Evolutionary conservation across 2,329 filamentous ascomycete genomes (phyloP), one percentile per base, ranked within the genome.

Genomic region (Aspergillus brunneoviolaceus): DNA sequence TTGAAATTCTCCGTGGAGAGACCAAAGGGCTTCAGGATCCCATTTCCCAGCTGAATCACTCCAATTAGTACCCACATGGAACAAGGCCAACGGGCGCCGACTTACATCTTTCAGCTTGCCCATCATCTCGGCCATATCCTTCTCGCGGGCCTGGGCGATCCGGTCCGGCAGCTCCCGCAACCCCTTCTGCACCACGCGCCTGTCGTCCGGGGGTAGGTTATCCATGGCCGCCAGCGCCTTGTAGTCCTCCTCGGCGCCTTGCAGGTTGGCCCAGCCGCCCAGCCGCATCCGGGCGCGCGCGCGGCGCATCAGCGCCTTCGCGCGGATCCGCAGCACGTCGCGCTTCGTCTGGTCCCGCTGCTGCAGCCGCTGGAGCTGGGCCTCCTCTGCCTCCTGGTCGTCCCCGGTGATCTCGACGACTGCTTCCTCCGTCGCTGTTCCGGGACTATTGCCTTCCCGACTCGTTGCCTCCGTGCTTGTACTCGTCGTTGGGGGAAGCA

Each of bases 111-210:
- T 97, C 69, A 99, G 78, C 79, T 98, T 97, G 19, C 89, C 91
- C 92, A 96, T 96, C 92, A 98, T 97, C 78, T 99, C 94, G 2
- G 85, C 88, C 85, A 95, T 91, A 77, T 99, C 95, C 67, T 84
- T 85, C 71, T 96, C 89, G 77, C 92, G 91, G 1, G 93, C 92
- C 19, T 84, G 85, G 65, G 94, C 90, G 53, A 92, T 84, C 63
- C 84, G 82, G 1, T 83, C 79, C 1, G 91, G 91, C 45, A 98
- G 77, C 23, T 81, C 79, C 14, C 81, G 76, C 60, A 96, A 80
- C 67, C 92, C 89, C 29, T 80, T 77, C 55, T 86, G 81, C 1
- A 96, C 89, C 16, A 89, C 84, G 68, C 83, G 87, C 71, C 79
- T 80, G 69, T 97, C 93, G 9, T 85, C 81, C 0, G 81, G 69